phyloP scores from a whole-genome alignment of 306 rosid genomes.

The Potentilla sterilis region DNA sequence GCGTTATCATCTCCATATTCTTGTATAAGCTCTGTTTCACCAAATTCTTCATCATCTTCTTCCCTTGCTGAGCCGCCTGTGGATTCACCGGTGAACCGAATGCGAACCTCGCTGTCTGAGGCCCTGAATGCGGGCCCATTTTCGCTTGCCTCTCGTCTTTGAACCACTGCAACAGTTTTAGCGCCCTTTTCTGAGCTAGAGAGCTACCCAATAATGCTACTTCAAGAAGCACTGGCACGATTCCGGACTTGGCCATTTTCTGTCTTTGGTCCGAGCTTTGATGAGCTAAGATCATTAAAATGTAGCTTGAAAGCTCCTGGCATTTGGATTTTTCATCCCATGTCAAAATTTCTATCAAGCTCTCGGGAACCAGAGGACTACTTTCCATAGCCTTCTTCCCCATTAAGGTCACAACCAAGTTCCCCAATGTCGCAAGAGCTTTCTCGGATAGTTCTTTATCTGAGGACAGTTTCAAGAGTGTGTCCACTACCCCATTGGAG shows the following conservation, averaged over 20 bases:
- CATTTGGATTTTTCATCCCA: constrained; percentile 88
- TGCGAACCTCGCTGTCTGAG: constrained; percentile 65
- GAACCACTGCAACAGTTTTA: constrained; percentile 79
- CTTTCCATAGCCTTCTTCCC: constrained; percentile 81
- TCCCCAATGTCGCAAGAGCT: constrained; percentile 74
- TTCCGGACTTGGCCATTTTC: constrained; percentile 69
- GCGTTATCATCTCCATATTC: constrained; percentile 83
- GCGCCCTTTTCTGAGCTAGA: constrained; percentile 84
- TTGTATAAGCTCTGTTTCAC: constrained; percentile 75
- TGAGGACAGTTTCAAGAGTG: constrained; percentile 43
- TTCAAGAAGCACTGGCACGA: constrained; percentile 69
- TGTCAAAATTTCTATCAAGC: constrained; percentile 65
- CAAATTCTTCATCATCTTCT: constrained; percentile 87
- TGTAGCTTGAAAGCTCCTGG: constrained; percentile 72
- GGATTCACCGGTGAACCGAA: constrained; percentile 61
- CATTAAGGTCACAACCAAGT: constrained; percentile 69
- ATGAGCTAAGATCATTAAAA: constrained; percentile 87
- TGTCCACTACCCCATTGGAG: constrained; percentile 56
- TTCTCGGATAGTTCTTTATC: constrained; percentile 57
- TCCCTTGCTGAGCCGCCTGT: constrained; percentile 56
- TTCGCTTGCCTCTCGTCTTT: constrained; percentile 70
- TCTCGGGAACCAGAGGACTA: constrained; percentile 52
- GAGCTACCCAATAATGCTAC: constrained; percentile 79
- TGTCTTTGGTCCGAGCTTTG: constrained; percentile 76
- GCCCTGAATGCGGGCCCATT: constrained; percentile 93